These are phyloP conservation scores for Trichoderma simmonsii DNA, from an alignment of 2,329 filamentous ascomycete genomes.

Conservation along the genomic window DNA sequence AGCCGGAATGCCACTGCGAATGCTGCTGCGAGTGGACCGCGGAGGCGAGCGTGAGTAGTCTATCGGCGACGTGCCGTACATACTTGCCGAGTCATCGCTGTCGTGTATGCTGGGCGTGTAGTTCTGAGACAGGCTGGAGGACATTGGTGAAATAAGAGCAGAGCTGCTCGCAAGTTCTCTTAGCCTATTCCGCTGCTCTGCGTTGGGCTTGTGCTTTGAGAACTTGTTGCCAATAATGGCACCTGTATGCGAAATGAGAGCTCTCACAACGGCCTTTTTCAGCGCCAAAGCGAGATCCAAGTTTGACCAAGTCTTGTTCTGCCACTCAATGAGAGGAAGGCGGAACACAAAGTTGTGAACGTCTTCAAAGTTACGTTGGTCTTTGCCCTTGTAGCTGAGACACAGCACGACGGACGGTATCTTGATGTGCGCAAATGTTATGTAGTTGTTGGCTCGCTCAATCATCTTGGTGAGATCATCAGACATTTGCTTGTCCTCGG, in stretches of 20 bases:
- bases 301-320: constrained; percentile 99
- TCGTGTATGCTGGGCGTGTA: constrained; percentile 45
- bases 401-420: constrained; percentile 94
- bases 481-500: constrained; percentile 60
- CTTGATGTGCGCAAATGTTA: constrained; percentile 94
- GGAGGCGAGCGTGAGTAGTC: constrained; percentile 60
- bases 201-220: constrained; percentile 78
- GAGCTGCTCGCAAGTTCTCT: constrained; percentile 81
- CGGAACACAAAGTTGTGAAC: constrained; percentile 97
- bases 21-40: constrained; percentile 48
- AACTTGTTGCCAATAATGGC: constrained; percentile 98
- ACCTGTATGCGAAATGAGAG: constrained; percentile 90
- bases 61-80: constrained; percentile 51
- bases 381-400: constrained; percentile 93
- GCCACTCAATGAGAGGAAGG: constrained; percentile 88
- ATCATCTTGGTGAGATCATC: constrained; percentile 98
- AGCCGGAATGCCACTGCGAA: constrained; percentile 46
- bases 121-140: constrained; percentile 35
- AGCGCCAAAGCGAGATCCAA: constrained; percentile 87
- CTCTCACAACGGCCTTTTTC: constrained; percentile 92
- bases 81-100: constrained; percentile 56
- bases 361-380: constrained; percentile 92
- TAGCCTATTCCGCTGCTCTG: constrained; percentile 72
- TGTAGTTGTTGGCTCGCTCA: constrained; percentile 88
- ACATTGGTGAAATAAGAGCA: constrained; percentile 55